Base-by-base conservation (phyloP, 257 asterid genomes). In the Fraxinus quadrangulata region DNA sequence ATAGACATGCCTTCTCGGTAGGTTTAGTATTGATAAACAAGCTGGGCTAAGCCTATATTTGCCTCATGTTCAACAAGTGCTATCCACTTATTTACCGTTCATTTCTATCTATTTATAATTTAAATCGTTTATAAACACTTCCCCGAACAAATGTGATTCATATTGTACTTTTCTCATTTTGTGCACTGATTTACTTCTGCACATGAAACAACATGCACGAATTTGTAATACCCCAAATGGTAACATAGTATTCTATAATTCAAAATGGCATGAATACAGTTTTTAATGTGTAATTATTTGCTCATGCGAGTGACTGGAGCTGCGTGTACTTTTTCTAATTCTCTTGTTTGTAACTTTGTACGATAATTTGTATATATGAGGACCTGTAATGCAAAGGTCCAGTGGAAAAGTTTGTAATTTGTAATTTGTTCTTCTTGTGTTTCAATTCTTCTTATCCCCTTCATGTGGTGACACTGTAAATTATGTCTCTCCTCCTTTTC, bases 261-360 rank as follows among this genome's bases (percentile, higher is more conserved):
- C 77, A 76, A 61, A 77, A 77, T 78, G 88, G 89, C 94, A 89
- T 88, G 98, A 94, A 94, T 94, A 94, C 93, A 75, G 77, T 79
- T 90, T 88, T 90, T 92, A 83, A 86, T 72, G 84, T 77, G 96
- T 76, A 42, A 85, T 83, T 80, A 77, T 77, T 80, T 83, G 79
- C 82, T 66, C 70, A 54, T 82, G 85, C 76, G 36, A 49, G 47
- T 78, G 84, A 65, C 84, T 81, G 87, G 74, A 70, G 74, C 86
- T 77, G 87, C 81, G 80, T 40, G 82, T 81, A 81, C 40, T 80
- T 75, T 76, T 74, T 82, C 65, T 74, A 33, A 42, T 75, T 72
- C 72, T 68, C 75, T 49, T 74, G 81, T 87, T n/a, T 67, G 65
- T 26, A 33, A 51, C 79, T 54, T 54, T 80, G 70, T 79, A 51